These are phyloP conservation scores for Sphaerostilbella broomeana DNA, from an alignment of 2,329 filamentous ascomycete genomes.

Conservation along the genomic window DNA sequence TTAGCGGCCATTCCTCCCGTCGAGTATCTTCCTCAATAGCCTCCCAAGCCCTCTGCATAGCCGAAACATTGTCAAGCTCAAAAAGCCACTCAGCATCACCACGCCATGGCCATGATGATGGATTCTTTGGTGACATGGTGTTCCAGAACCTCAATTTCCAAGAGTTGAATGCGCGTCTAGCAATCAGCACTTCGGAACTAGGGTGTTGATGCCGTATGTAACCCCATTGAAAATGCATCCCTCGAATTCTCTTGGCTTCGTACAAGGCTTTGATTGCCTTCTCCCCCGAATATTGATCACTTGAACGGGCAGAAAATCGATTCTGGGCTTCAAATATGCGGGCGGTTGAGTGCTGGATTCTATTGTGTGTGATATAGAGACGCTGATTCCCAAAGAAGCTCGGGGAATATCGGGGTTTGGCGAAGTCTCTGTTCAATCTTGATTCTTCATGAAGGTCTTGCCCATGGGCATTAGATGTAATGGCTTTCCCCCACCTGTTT, in stretches of 20 bases:
- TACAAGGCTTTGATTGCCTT: background rate
- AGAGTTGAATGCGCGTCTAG: slow-evolving; percentile 21
- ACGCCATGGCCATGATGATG: slow-evolving; percentile 21
- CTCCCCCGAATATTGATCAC: background rate
- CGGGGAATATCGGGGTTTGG: background rate
- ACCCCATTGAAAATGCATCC: slow-evolving; percentile 26
- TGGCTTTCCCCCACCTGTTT: too few species aligned
- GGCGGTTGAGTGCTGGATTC: slow-evolving; percentile 1
- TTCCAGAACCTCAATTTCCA: slow-evolving; percentile 25
- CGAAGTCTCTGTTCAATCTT: background rate
- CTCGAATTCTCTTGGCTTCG: slow-evolving; percentile 6
- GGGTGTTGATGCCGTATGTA: slow-evolving; percentile 24
- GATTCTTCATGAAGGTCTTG: too few species aligned
- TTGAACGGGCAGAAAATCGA: background rate
- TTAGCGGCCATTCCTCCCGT: slow-evolving; percentile 24
- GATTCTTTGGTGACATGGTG: slow-evolving; percentile 16
- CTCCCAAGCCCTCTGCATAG: slow-evolving; percentile 31
- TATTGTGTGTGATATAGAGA: slow-evolving; percentile 7
- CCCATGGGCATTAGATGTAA: too few species aligned
- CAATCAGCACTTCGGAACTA: slow-evolving; percentile 17
- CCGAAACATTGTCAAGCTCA: slow-evolving; percentile 21
- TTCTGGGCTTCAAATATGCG: background rate
- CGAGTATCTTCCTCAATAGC: slow-evolving; percentile 21
- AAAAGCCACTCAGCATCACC: slow-evolving; percentile 25
- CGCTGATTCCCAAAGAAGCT: slow-evolving; percentile 4